Evolutionary conservation across 768 basidiomycete genomes (phyloP).

Genomic region (Agrocybe praecox): DNA sequence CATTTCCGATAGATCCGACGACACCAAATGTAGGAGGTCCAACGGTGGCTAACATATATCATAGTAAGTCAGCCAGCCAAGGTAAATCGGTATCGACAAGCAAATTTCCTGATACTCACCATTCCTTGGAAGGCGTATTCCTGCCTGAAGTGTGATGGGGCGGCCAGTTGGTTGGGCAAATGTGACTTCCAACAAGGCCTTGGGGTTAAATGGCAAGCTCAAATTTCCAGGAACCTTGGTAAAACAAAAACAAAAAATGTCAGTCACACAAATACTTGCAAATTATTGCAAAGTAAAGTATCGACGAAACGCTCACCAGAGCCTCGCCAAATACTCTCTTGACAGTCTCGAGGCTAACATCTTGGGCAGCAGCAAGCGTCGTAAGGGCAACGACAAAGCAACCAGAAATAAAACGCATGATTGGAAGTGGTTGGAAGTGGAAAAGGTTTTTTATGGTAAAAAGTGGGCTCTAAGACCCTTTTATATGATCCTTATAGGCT

Average conservation of each 20-base stretch:
- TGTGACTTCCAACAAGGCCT: constrained; percentile 34
- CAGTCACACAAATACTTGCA: not conserved
- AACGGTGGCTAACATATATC: constrained; percentile 10
- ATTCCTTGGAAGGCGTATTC: constrained; percentile 33
- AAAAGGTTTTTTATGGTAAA: not conserved
- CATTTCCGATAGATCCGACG: constrained; percentile 26
- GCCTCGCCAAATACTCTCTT: constrained; percentile 30
- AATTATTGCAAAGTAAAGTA: not conserved
- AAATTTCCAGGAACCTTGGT: constrained; percentile 32
- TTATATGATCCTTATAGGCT: too few relatives aligned
- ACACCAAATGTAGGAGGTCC: constrained; percentile 27
- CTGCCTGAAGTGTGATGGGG: constrained; percentile 35
- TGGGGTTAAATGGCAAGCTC: constrained; percentile 34
- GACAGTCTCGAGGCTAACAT: constrained; percentile 28
- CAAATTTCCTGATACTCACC: constrained; percentile 19
- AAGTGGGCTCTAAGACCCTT: not conserved
- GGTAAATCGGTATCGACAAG: not conserved
- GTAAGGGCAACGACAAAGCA: constrained; percentile 4
- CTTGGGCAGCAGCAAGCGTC: constrained; percentile 23
- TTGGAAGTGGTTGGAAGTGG: not conserved
- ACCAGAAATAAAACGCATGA: constrained; percentile 1
- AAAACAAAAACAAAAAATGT: not conserved
- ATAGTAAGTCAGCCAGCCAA: too few relatives aligned
- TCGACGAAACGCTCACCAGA: constrained; percentile 19
- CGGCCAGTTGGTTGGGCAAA: constrained; percentile 29